A percentile compares a stretch with the other conserved stretches of the same genome.
Conservation (phyloP, 768 basidiomycete species). For the Sarcomyxa edulis region DNA sequence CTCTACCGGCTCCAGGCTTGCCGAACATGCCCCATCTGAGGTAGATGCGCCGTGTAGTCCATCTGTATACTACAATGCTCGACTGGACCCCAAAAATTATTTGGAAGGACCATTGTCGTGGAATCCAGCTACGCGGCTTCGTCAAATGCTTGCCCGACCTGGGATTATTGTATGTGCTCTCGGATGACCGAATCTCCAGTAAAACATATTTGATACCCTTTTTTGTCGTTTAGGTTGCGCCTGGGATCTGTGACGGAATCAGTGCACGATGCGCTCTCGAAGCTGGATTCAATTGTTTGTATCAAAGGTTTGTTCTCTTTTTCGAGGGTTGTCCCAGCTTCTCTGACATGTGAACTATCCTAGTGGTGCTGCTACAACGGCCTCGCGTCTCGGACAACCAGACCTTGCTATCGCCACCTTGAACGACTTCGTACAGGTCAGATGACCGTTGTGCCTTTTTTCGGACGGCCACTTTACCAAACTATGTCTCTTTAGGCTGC, state of each 20-base stretch:
- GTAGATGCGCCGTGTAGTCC: slow-evolving; percentile 4
- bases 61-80: slow-evolving; percentile 55
- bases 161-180: slow-evolving; percentile 63
- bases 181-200: background rate
- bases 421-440: slow-evolving; percentile 67
- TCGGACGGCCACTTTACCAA: background rate
- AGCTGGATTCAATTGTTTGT: slow-evolving; percentile 72
- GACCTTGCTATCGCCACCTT: slow-evolving; percentile 75
- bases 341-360: slow-evolving; percentile 2
- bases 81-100: slow-evolving; percentile 65
- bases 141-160: slow-evolving; percentile 64
- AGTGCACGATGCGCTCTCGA: slow-evolving; percentile 77
- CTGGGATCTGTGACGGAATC: slow-evolving; percentile 79
- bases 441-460: slow-evolving; percentile 4
- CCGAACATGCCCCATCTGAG: background rate
- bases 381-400: slow-evolving; percentile 73
- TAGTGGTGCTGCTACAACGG: slow-evolving; percentile 76
- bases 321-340: background rate
- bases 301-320: slow-evolving; percentile 52
- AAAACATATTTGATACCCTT: slow-evolving; percentile 3
- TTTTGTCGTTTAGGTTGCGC: slow-evolving; percentile 50
- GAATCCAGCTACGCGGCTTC: slow-evolving; percentile 67
- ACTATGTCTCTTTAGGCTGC: slow-evolving; percentile 36
- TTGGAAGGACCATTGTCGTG: slow-evolving; percentile 62
- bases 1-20: background rate